These are phyloP conservation scores for Salix caprea DNA, from an alignment of 345 rosid genomes.

Conservation along the genomic window DNA sequence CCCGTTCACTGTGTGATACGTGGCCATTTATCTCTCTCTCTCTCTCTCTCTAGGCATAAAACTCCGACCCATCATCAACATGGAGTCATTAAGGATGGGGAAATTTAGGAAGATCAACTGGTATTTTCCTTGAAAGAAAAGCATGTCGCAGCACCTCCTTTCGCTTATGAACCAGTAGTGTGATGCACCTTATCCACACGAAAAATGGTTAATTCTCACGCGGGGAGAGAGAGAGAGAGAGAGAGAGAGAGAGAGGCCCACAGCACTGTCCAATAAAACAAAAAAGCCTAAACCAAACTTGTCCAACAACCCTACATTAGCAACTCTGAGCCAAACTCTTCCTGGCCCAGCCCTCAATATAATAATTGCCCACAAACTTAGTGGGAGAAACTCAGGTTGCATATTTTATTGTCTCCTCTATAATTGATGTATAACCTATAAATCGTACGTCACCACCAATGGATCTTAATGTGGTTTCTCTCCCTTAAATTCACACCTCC, in stretches of 20 bases:
- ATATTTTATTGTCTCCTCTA: conserved; percentile 56
- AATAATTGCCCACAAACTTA: conserved; percentile 48
- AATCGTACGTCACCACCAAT: conserved; percentile 39
- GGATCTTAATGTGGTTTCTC: conserved; percentile 9
- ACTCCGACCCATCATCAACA: not conserved
- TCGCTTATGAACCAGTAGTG: not conserved
- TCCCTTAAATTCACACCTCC: conserved; percentile 38
- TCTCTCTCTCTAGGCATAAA: not conserved
- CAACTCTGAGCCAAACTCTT: conserved; percentile 1
- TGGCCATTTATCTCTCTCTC: not conserved
- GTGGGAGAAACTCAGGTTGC: conserved; percentile 61
- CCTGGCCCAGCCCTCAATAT: conserved; percentile 16
- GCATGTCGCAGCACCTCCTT: not conserved
- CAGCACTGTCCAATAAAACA: not conserved
- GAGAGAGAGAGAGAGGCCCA: not conserved
- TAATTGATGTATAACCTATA: conserved; percentile 14
- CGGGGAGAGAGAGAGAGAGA: conserved; percentile 4
- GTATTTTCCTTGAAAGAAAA: not conserved
- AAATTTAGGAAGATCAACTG: not conserved
- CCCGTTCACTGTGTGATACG: not conserved
- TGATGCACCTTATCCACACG: not conserved
- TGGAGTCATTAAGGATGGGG: not conserved
- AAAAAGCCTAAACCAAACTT: conserved; percentile 2
- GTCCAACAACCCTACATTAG: not conserved
- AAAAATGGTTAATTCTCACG: not conserved